Base-by-base conservation (phyloP, 345 rosid genomes). In the Psidium guajava region DNA sequence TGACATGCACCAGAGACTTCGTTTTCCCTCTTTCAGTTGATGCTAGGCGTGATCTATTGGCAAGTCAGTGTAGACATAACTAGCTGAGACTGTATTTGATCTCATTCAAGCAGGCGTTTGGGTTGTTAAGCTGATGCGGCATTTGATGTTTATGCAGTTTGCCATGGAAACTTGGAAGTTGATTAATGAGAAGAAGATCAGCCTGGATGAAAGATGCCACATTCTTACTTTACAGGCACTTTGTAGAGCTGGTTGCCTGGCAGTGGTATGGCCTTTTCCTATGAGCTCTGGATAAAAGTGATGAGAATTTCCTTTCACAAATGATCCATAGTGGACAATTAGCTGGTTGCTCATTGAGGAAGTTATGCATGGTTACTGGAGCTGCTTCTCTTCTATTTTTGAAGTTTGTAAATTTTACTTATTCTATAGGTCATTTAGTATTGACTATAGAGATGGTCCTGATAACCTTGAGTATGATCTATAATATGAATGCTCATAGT, bases 81-180 rank as follows among this genome's bases (percentile, higher is more conserved):
- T 61, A 27, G 36, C 21, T 61, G 74, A 11, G 42, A 61, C 40
- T 61, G 74, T 47, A 69, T 85, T 54, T 81, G 44, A 55, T 74
- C 50, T 20, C 54, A 53, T 47, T 53, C 61, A 28, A 15, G 21
- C 21, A 28, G 15, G 73, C 74, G 21, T 28, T 61, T 61, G 28
- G 11, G 84, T 57, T 32, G 42, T 54, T 49, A 64, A 84, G 54
- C 57, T 44, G 53, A n/a, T 49, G 25, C 50, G 10, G 55, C 9
- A 12, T 28, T 85, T 85, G 28, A 32, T 75, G 13, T 42, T 44
- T 84, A 82, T 86, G 86, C 91, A 96, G 99, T 95, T 96, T 92
- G 97, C 90, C 86, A 90, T 96, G 95, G 98, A 95, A 90, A 95
- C 95, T 61, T 95, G 95, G 94, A 90, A 87, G 86, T 83, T 90